phyloP scores from a whole-genome alignment of 192 early-diverging fungal genomes.

The Dimargaris xerosporica region DNA sequence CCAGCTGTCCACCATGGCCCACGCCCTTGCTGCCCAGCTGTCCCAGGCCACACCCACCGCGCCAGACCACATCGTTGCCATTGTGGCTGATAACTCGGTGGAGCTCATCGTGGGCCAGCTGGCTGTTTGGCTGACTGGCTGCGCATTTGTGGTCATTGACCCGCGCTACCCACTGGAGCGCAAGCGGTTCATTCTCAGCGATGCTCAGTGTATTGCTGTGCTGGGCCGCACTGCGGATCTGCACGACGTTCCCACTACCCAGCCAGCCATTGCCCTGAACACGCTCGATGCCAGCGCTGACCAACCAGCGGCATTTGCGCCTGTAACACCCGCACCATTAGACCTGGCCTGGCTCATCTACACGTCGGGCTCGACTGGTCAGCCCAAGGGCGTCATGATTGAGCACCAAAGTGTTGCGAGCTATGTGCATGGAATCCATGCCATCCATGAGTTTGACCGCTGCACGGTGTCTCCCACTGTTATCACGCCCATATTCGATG shows the following conservation, averaged over 20 bases:
- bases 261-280: neutral
- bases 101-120: neutral
- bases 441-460: neutral
- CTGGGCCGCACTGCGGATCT: too few relatives aligned
- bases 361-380: conserved; percentile 5
- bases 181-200: neutral
- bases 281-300: neutral
- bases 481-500: neutral
- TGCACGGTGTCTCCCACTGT: neutral
- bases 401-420: neutral
- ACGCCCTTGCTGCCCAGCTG: too few relatives aligned
- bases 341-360: neutral
- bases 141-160: neutral
- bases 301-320: neutral
- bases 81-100: neutral
- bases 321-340: neutral
- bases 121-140: neutral
- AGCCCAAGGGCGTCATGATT: neutral
- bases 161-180: neutral
- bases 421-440: neutral
- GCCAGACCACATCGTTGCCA: neutral
- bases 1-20: too few relatives aligned
- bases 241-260: too few relatives aligned
- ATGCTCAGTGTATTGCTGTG: neutral
- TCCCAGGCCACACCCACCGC: too few relatives aligned